Evolutionary conservation across 2,329 filamentous ascomycete species (phyloP).

Genomic region (Raffaelea albimanens): DNA sequence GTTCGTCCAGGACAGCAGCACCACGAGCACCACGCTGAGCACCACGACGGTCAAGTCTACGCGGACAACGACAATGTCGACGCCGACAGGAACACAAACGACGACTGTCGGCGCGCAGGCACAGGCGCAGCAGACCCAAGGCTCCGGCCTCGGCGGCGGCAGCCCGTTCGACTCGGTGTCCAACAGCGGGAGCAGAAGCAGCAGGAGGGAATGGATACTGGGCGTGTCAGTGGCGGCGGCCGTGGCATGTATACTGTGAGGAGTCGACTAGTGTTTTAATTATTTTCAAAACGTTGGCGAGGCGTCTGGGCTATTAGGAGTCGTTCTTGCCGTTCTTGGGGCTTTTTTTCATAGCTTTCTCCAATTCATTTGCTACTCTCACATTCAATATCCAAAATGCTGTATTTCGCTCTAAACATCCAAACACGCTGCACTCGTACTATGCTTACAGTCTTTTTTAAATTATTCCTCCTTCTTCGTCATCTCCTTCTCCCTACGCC

Average conservation of each 20-base stretch:
- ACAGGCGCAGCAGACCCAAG: neutral
- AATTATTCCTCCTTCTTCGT: neutral
- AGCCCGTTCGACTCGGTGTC: slow-evolving; percentile 17
- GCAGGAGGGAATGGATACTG: slow-evolving; percentile 1
- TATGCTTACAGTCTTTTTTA: too few species aligned
- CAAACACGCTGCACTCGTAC: too few species aligned
- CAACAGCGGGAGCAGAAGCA: slow-evolving; percentile 1
- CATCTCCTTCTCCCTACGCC: slow-evolving; percentile 11
- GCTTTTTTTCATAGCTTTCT: too few species aligned
- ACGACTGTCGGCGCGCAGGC: slow-evolving; percentile 3
- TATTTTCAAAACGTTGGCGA: too few species aligned
- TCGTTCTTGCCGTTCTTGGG: too few species aligned
- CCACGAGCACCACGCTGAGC: neutral
- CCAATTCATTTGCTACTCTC: too few species aligned
- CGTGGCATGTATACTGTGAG: neutral
- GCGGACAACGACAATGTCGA: neutral
- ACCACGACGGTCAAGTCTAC: neutral
- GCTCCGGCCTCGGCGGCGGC: slow-evolving; percentile 11
- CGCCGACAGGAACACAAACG: neutral
- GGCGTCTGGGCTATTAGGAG: too few species aligned
- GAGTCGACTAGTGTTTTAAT: too few species aligned
- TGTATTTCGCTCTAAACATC: too few species aligned
- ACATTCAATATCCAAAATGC: too few species aligned
- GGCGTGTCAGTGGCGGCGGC: neutral
- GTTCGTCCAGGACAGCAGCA: neutral